These are phyloP conservation scores for Cucurbita pepo DNA, from an alignment of 306 rosid species.

Conservation along the genomic window DNA sequence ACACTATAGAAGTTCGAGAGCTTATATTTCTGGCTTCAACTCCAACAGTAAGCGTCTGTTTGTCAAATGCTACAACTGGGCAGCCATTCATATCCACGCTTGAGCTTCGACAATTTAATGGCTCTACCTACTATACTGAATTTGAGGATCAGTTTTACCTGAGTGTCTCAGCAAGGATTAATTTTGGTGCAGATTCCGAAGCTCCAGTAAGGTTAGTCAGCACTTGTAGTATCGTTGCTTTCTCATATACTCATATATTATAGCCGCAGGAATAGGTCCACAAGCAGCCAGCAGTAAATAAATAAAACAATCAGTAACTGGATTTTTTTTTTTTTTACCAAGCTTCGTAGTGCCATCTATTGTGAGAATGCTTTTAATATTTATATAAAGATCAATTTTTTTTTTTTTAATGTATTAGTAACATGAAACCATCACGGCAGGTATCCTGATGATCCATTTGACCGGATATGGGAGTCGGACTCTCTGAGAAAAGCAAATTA, in stretches of 20 bases:
- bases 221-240: background rate
- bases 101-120: conserved; percentile 94
- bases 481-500: conserved; percentile 82
- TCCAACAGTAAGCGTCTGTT: conserved; percentile 66
- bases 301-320: background rate
- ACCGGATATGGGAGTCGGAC: conserved; percentile 91
- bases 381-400: background rate
- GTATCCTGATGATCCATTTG: conserved; percentile 96
- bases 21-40: conserved; percentile 72
- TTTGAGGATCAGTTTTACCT: conserved; percentile 60
- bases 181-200: conserved; percentile 77
- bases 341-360: background rate
- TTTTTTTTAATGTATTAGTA: background rate
- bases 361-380: background rate
- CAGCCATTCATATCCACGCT: conserved; percentile 88
- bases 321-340: background rate
- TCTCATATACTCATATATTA: background rate
- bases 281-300: background rate
- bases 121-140: conserved; percentile 56
- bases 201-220: conserved; percentile 53
- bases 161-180: conserved; percentile 92
- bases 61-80: conserved; percentile 98
- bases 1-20: conserved; percentile 43
- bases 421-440: conserved; percentile 15
- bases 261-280: background rate